phyloP scores from a whole-genome alignment of 2,329 filamentous ascomycete species.

The Sporothrix pallida region DNA sequence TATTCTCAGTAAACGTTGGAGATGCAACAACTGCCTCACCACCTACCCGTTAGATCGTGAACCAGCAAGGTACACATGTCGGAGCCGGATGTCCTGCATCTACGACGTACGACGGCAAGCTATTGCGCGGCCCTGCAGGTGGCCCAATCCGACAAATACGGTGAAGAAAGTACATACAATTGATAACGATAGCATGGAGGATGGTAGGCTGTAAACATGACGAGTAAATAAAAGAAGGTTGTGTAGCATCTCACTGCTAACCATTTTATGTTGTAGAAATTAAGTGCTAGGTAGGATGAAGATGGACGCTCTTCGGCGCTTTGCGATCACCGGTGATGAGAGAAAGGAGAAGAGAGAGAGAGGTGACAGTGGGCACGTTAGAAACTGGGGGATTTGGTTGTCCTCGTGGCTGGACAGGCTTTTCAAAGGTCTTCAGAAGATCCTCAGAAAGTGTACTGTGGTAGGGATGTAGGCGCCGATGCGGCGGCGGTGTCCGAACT shows the following conservation, averaged over 20 bases:
- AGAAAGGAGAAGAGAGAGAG: neutral
- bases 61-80: neutral
- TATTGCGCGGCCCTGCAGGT: constrained; percentile 20
- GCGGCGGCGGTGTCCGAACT: neutral
- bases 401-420: neutral
- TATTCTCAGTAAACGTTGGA: too few species aligned
- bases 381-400: neutral
- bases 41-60: neutral
- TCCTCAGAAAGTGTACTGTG: neutral
- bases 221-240: too few species aligned
- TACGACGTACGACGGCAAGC: neutral
- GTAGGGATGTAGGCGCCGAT: neutral
- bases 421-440: neutral
- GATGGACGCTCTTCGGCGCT: neutral
- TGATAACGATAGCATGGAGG: neutral
- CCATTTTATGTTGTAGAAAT: too few species aligned
- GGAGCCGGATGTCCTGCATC: neutral
- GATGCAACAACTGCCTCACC: too few species aligned
- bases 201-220: neutral
- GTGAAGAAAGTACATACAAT: neutral
- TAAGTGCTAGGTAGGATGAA: too few species aligned
- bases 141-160: neutral
- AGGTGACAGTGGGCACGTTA: neutral
- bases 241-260: too few species aligned
- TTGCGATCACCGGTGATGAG: neutral